Evolutionary conservation across 2,329 filamentous ascomycete species (phyloP).

Genomic region (Aspergillus pseudoglaucus): DNA sequence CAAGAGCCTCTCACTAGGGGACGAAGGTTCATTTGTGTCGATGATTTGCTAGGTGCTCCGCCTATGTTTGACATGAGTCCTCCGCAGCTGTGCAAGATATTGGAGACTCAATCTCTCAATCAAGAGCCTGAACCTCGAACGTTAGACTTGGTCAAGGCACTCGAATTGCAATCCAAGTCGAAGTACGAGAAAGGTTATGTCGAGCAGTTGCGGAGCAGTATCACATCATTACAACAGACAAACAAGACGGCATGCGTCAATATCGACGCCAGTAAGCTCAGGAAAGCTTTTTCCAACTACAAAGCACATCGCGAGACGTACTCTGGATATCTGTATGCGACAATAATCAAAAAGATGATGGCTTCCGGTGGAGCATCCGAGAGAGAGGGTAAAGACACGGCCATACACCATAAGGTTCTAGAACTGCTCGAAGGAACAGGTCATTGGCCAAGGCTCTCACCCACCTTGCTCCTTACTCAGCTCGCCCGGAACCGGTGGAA

Average conservation of each 20-base stretch:
- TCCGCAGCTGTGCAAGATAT: neutral
- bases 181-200: constrained; percentile 12
- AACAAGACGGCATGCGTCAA: neutral
- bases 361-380: neutral
- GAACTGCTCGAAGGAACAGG: neutral
- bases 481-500: constrained; percentile 13
- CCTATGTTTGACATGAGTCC: constrained; percentile 3
- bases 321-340: neutral
- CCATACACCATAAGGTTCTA: neutral
- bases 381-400: neutral
- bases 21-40: constrained; percentile 2
- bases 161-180: constrained; percentile 8
- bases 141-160: constrained; percentile 1
- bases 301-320: constrained; percentile 2
- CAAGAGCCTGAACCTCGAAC: constrained; percentile 1
- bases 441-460: constrained; percentile 15
- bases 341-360: constrained; percentile 5
- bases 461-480: constrained; percentile 17
- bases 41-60: constrained; percentile 4
- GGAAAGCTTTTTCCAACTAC: constrained; percentile 2
- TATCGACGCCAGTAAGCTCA: neutral
- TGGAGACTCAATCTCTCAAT: neutral
- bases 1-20: neutral
- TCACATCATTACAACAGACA: constrained; percentile 6
- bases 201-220: constrained; percentile 7